Evolutionary conservation across 768 basidiomycete genomes (phyloP).

Genomic region (Podaxis sp.): DNA sequence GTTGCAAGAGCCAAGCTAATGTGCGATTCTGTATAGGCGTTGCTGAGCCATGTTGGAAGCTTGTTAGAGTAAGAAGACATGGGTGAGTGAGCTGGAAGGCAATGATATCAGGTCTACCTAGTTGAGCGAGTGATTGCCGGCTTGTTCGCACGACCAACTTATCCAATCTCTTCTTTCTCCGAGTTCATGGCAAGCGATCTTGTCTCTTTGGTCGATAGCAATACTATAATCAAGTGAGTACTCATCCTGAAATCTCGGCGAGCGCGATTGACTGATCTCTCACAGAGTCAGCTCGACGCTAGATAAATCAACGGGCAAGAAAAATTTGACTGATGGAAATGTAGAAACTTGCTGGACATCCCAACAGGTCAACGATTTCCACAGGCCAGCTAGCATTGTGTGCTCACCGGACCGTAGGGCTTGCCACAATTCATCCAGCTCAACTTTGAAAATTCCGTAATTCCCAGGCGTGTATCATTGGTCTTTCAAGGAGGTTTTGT

Average conservation of each 20-base stretch:
- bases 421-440: slow-evolving; percentile 76
- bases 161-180: slow-evolving; percentile 9
- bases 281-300: slow-evolving; percentile 77
- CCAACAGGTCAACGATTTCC: slow-evolving; percentile 51
- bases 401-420: slow-evolving; percentile 45
- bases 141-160: slow-evolving; percentile 12
- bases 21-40: slow-evolving; percentile 23
- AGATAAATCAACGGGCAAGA: slow-evolving; percentile 73
- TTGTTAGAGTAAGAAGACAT: neutral
- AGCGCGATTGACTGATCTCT: slow-evolving; percentile 11
- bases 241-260: neutral
- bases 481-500: slow-evolving; percentile 91
- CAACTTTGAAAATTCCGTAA: slow-evolving; percentile 50
- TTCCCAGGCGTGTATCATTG: slow-evolving; percentile 54
- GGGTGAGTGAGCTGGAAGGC: neutral
- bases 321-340: slow-evolving; percentile 64
- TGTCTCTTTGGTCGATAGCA: slow-evolving; percentile 39
- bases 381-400: neutral
- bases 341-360: slow-evolving; percentile 88
- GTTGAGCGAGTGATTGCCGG: neutral
- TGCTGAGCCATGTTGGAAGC: slow-evolving; percentile 31
- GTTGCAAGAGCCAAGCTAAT: slow-evolving; percentile 30
- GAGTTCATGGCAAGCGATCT: slow-evolving; percentile 25
- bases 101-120: neutral
- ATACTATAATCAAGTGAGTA: slow-evolving; percentile 54